Evolutionary conservation across 83 land plant genomes (phyloP).

Genomic region (Thuja plicata): DNA sequence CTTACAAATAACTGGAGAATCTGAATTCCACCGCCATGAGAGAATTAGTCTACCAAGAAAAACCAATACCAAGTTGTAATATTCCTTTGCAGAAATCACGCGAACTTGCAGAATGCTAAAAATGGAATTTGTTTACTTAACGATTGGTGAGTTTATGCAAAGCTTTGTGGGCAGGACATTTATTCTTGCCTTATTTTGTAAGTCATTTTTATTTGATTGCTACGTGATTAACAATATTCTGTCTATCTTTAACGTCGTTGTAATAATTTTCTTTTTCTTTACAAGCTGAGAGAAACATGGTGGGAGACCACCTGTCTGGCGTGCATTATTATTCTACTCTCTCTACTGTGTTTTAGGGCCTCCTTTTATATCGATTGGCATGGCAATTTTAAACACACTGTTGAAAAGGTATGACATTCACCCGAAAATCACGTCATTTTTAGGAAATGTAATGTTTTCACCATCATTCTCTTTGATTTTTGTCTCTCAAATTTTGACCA

Average conservation of each 20-base stretch:
- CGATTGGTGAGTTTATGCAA: not conserved
- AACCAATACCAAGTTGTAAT: not conserved
- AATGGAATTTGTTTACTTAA: not conserved
- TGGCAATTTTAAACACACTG: too few species aligned
- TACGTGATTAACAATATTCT: not conserved
- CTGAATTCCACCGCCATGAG: not conserved
- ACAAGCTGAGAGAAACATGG: not conserved
- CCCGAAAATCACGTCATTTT: too few species aligned
- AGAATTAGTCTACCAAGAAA: not conserved
- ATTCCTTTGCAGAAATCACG: conserved; percentile 2
- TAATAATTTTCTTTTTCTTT: not conserved
- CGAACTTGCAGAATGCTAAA: not conserved
- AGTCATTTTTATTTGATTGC: not conserved
- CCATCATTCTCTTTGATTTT: too few species aligned
- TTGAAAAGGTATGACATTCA: too few species aligned
- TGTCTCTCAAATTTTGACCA: too few species aligned
- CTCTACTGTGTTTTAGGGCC: too few species aligned
- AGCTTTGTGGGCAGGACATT: not conserved
- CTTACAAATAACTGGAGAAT: not conserved
- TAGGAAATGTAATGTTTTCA: too few species aligned
- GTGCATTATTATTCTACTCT: too few species aligned
- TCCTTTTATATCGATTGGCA: too few species aligned
- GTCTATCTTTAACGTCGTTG: not conserved
- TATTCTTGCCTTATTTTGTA: not conserved
- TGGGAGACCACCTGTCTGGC: not conserved